These are phyloP conservation scores for Xerocomus brunneocitrinus DNA, from an alignment of 768 basidiomycete genomes.

Conservation along the genomic window DNA sequence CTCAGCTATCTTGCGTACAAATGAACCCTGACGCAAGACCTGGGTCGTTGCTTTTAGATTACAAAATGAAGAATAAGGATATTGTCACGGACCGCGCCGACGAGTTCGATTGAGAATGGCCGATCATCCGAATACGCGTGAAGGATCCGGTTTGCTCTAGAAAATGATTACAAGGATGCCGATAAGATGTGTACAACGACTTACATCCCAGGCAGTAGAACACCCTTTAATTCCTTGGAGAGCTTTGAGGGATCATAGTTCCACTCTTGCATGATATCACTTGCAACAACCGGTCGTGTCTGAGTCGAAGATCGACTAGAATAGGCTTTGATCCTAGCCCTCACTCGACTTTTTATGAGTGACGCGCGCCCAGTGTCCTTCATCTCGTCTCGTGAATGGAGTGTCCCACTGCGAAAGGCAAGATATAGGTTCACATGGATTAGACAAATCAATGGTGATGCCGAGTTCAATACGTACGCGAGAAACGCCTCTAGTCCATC, in stretches of 20 bases:
- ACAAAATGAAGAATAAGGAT: neutral
- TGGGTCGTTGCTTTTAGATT: conserved; percentile 10
- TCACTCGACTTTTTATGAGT: conserved; percentile 17
- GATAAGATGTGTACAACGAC: neutral
- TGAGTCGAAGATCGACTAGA: neutral
- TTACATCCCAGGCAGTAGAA: conserved; percentile 19
- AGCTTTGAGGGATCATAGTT: conserved; percentile 10
- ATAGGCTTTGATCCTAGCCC: neutral
- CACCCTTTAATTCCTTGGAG: neutral
- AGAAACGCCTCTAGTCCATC: conserved; percentile 17
- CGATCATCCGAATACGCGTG: conserved; percentile 47
- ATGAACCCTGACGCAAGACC: conserved; percentile 54
- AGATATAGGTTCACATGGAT: neutral
- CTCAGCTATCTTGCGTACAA: conserved; percentile 49
- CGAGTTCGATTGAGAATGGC: conserved; percentile 50
- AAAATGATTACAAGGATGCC: neutral
- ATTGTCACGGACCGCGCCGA: conserved; percentile 42
- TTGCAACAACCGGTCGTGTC: neutral
- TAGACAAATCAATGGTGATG: neutral
- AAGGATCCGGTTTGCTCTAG: conserved; percentile 36
- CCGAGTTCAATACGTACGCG: conserved; percentile 22
- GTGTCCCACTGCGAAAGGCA: conserved; percentile 26
- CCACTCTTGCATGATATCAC: conserved; percentile 6
- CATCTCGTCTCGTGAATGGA: conserved; percentile 23
- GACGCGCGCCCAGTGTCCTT: conserved; percentile 20